Base-by-base conservation (phyloP, 169 alveolate genomes). In the Babesia caballi region DNA sequence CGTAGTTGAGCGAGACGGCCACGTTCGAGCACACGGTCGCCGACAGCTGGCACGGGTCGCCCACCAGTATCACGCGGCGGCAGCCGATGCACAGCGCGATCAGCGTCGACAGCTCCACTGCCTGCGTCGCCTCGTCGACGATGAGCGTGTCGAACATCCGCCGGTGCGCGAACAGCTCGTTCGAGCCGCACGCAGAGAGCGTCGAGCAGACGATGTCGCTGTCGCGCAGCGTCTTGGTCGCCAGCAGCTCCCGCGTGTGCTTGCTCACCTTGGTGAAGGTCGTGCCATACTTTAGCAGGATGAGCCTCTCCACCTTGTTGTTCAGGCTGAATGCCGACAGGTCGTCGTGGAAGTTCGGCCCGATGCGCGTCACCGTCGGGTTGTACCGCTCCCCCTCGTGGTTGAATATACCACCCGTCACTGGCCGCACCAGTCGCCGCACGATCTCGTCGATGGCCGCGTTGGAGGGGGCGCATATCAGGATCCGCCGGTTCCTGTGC, bases 391-490 rank as follows among this genome's bases (percentile, higher is more conserved):
- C 78, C 6, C 98, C 98, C 41, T 85, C 66, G 23, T 83, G 77
- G 66, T 91, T 95, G 53, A 90, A 92, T 36, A 94, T 94, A 0
- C 98, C 97, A 9, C 94, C 96, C 5, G 90, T 93, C 3, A 82
- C 50, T 30, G 84, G 54, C 17, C 89, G 59, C 47, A 87, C 75
- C 51, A 96, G 87, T n/a, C 98, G 90, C 66, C 96, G 85, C 19
- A 97, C 94, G 33, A 97, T 97, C 83, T 97, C 99, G 87, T 97
- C 99, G n/a, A 97, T 96, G 0, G 99, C 98, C 17, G 99, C 98
- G 75, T 97, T 97, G 35, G 99, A 96, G 25, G 99, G 99, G 23
- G 99, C 99, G 72, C 99, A 97, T 46, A 97, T 95, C 35, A 97
- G 85, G 30, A 97, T 90, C 46, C 92, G 82, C 63, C 85, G 51